Percentiles rank a stretch among this genome's conserved stretches.
phyloP scores from a whole-genome alignment of 345 rosid species.

The Psidium guajava region DNA sequence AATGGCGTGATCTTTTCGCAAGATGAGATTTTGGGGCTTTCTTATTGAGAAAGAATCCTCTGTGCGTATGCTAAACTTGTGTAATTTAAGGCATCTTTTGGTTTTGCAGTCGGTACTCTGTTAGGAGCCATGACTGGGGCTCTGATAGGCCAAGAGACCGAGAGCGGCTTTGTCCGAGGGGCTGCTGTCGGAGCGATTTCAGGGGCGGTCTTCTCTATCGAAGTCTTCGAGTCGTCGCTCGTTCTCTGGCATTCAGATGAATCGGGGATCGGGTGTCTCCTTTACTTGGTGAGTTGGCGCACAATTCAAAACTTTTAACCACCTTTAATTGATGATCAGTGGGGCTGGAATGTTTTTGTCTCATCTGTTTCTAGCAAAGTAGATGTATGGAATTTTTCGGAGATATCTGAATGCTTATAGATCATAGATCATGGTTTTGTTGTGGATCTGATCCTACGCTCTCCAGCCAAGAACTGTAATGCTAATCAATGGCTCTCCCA shows the following conservation, averaged over 20 bases:
- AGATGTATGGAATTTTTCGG: background rate
- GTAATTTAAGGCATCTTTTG: background rate
- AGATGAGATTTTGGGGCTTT: background rate
- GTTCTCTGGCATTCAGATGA: constrained; percentile 94
- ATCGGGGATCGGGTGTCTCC: constrained; percentile 79
- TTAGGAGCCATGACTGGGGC: constrained; percentile 99
- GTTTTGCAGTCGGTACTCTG: constrained; percentile 77
- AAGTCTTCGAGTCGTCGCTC: constrained; percentile 95
- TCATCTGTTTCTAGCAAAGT: background rate
- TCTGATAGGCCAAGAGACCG: constrained; percentile 98
- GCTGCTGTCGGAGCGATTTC: constrained; percentile 98
- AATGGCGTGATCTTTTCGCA: background rate
- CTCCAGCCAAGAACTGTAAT: background rate
- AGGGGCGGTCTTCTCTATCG: constrained; percentile 98
- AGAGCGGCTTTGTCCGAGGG: constrained; percentile 94
- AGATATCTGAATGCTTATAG: background rate
- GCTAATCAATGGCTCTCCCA: background rate
- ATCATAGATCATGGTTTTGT: background rate
- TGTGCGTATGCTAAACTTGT: background rate
- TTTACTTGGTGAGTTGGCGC: constrained; percentile 67
- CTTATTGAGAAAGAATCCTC: background rate
- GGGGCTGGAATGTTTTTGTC: background rate
- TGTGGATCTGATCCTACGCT: background rate
- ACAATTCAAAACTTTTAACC: background rate
- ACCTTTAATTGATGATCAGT: background rate